Conservation (phyloP, 768 basidiomycete species). For the Mycena metata region DNA sequence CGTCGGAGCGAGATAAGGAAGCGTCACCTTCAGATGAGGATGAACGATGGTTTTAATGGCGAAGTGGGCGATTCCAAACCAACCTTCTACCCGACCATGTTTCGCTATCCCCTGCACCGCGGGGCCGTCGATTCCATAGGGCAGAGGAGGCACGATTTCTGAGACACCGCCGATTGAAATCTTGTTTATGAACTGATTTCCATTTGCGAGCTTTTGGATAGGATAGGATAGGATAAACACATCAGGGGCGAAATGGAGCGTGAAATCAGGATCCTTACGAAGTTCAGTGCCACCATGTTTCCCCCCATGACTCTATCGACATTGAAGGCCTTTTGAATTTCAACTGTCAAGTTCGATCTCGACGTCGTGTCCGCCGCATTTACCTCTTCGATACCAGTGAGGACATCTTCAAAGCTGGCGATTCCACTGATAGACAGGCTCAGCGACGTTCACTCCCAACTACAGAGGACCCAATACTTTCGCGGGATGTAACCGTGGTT, state of each 20-base stretch:
- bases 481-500: constrained; percentile 13
- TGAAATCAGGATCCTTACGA: background rate
- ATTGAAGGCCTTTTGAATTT: constrained; percentile 3
- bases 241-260: background rate
- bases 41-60: background rate
- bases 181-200: no score
- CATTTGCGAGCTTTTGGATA: background rate
- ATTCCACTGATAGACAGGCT: constrained; percentile 17
- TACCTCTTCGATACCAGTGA: background rate
- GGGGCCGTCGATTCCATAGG: background rate
- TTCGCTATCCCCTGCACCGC: constrained; percentile 5
- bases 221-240: no score
- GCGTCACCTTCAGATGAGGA: constrained; percentile 13
- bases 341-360: no score
- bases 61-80: background rate
- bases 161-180: no score
- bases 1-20: constrained; percentile 20
- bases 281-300: constrained; percentile 2
- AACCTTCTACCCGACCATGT: constrained; percentile 6
- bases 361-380: no score
- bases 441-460: background rate
- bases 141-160: no score
- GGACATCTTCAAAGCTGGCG: constrained; percentile 8
- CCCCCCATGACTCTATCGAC: background rate
- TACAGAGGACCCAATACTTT: constrained; percentile 10